Percentiles rank a stretch among this genome's conserved stretches.
phyloP scores from a whole-genome alignment of 2,329 filamentous ascomycete genomes.

The Pestalotiopsis sp. region DNA sequence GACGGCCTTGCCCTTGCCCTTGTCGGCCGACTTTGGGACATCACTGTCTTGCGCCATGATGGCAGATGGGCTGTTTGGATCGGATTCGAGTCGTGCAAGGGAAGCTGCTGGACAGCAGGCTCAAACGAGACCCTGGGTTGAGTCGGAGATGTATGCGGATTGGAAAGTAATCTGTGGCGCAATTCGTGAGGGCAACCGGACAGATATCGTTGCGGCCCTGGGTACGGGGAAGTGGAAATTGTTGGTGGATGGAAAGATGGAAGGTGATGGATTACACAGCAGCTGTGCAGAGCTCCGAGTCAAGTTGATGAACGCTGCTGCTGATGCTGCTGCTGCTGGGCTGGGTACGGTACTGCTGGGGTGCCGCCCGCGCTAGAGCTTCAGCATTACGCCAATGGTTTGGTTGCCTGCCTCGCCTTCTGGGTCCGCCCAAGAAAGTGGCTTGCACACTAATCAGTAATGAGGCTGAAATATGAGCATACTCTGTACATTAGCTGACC shows the following conservation, averaged over 20 bases:
- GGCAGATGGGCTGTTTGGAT: slow-evolving; percentile 25
- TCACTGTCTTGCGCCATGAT: slow-evolving; percentile 95
- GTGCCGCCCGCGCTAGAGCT: slow-evolving; percentile 2
- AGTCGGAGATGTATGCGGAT: background rate
- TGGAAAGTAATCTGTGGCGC: background rate
- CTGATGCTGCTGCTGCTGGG: background rate
- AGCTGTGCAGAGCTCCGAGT: slow-evolving; percentile 18
- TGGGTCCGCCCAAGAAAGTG: background rate
- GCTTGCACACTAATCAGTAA: no score
- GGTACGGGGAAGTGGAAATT: background rate
- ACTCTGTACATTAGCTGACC: no score
- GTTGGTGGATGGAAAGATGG: slow-evolving; percentile 18
- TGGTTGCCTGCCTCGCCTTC: background rate
- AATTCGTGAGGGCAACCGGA: background rate
- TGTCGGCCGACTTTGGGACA: slow-evolving; percentile 80
- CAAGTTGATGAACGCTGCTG: slow-evolving; percentile 12
- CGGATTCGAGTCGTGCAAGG: background rate
- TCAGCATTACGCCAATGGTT: slow-evolving; percentile 1
- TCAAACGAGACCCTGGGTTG: background rate
- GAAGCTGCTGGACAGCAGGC: background rate
- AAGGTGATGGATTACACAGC: slow-evolving; percentile 15
- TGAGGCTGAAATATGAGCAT: no score
- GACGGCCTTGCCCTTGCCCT: slow-evolving; percentile 93
- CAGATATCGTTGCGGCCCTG: background rate
- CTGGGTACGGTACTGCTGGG: background rate